Evolutionary conservation across 352 stramenopile genomes (phyloP), one percentile per base, ranked within the genome.

Genomic region (Globisporangium cederbergense): DNA sequence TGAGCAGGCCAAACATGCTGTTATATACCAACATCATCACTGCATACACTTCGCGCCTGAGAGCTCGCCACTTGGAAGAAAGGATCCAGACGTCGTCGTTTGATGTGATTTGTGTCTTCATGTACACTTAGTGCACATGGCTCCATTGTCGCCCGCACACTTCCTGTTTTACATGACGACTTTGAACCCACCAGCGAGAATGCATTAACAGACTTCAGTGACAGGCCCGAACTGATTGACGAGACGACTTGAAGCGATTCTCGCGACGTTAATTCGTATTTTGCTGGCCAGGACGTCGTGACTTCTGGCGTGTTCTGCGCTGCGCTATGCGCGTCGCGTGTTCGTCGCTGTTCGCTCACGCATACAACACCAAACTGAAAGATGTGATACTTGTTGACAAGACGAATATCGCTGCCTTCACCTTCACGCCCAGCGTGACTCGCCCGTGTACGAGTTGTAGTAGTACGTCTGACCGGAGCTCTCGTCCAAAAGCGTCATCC

Each of bases 391-490:
- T 8, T 47, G 16, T 20, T 47, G 16, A 9, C 14, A 9, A 16
- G 14, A 47, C 11, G 11, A 5, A 2, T 56, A 28, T 42, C 28
- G 28, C 28, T 18, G 49, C 50, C 13, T 14, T 40, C 50, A 20
- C 16, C 10, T n/a, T 76, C 75, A 89, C 14, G 72, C 77, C 86
- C 86, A 92, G 36, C 62, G 65, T 3, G 83, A 90, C 59, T 95
- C 83, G 25, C 86, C 82, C 18, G 83, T 93, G 45, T 73, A 59
- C 10, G 65, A 72, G 58, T 92, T 91, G 73, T 91, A 93, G 52
- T 90, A 94, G 71, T 93, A 93, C 45, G 67, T 75, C 18, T 83
- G 69, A 1, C 86, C 83, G 0, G 79, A 88, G 32, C 57, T 70
- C 28, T 90, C 82, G 42, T 95, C 86, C 6, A 84, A 67, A 20